Conservation (phyloP, 257 asterid species). For the Nicotiana benthamiana region DNA sequence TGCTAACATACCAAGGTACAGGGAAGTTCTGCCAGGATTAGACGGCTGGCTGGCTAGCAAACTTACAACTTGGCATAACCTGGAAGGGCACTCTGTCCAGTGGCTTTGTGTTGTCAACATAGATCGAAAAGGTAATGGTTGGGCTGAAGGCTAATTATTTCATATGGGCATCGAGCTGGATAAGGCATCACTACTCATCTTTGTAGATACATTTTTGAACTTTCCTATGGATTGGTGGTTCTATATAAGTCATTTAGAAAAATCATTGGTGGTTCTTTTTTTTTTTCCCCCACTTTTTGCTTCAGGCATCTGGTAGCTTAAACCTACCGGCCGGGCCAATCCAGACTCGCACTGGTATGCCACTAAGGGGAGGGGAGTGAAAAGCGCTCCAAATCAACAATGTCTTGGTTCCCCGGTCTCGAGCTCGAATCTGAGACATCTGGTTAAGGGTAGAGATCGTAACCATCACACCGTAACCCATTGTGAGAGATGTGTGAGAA, state of each 20-base stretch:
- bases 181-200: not conserved
- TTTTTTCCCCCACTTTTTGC: not conserved
- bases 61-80: slow-evolving; percentile 66
- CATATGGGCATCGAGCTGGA: not conserved
- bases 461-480: not conserved
- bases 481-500: not conserved
- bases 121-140: slow-evolving; percentile 63
- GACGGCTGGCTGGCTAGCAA: slow-evolving; percentile 76
- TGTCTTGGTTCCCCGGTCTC: not conserved
- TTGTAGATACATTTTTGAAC: not conserved
- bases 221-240: not conserved
- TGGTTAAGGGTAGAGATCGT: not conserved
- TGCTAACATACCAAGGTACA: slow-evolving; percentile 62
- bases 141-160: not conserved
- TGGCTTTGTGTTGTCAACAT: slow-evolving; percentile 78
- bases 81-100: slow-evolving; percentile 80
- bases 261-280: not conserved
- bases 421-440: not conserved
- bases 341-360: not conserved
- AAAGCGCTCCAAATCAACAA: not conserved
- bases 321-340: not conserved
- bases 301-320: not conserved
- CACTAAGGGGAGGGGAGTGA: not conserved
- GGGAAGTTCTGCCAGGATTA: slow-evolving; percentile 73
- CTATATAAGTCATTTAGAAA: not conserved